These are phyloP conservation scores for Aquanectria penicillioides DNA, from an alignment of 2,329 filamentous ascomycete genomes.

Conservation along the genomic window DNA sequence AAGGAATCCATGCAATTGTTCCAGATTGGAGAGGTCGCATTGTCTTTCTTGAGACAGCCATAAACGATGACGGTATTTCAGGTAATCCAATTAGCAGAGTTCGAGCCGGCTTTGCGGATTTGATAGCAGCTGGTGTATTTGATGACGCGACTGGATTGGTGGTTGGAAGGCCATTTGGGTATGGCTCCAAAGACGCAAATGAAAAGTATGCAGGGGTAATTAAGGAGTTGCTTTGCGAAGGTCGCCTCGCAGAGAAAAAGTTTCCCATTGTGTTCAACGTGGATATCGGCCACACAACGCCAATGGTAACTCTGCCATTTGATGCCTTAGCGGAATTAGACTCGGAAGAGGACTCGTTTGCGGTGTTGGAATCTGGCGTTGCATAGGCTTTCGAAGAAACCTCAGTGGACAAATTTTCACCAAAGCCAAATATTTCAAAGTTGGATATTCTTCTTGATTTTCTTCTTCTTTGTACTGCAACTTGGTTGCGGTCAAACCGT, in stretches of 20 bases:
- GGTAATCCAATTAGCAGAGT: slow-evolving; percentile 42
- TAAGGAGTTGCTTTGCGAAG: slow-evolving; percentile 48
- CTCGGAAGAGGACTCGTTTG: slow-evolving; percentile 49
- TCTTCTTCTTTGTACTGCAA: too few relatives aligned
- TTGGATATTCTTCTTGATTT: too few relatives aligned
- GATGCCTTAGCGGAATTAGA: slow-evolving; percentile 51
- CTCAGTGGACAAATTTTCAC: too few relatives aligned
- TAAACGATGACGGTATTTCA: slow-evolving; percentile 39
- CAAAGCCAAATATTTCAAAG: too few relatives aligned
- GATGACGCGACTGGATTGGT: slow-evolving; percentile 53
- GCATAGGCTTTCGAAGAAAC: too few relatives aligned
- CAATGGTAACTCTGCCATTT: slow-evolving; percentile 53
- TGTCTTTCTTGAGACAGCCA: slow-evolving; percentile 54
- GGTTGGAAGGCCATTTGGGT: slow-evolving; percentile 54
- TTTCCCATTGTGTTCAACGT: slow-evolving; percentile 55
- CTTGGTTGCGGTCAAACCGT: too few relatives aligned
- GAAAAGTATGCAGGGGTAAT: slow-evolving; percentile 45
- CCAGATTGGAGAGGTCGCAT: slow-evolving; percentile 51
- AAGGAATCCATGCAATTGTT: slow-evolving; percentile 45
- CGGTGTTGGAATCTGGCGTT: slow-evolving; percentile 41
- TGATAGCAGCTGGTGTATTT: slow-evolving; percentile 54
- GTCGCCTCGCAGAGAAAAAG: slow-evolving; percentile 39
- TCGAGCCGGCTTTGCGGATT: slow-evolving; percentile 49
- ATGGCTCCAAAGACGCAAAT: slow-evolving; percentile 45
- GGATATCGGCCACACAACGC: slow-evolving; percentile 55